A percentile compares a stretch with the other conserved stretches of the same genome.
Conservation (phyloP, 2,329 filamentous ascomycete genomes). For the Salinomyces thailandicus region DNA sequence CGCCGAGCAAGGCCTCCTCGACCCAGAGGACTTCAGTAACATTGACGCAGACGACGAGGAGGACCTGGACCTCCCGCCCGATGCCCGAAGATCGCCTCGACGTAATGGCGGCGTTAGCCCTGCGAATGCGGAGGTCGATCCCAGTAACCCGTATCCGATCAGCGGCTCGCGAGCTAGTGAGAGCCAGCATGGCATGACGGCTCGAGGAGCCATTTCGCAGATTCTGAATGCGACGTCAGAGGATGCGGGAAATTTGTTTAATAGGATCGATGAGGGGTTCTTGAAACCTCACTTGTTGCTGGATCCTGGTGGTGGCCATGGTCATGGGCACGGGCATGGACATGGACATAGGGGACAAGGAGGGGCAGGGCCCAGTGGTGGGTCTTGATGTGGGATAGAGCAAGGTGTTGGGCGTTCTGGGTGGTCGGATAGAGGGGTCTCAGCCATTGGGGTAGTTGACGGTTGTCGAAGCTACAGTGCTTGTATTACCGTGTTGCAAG, state of each 20-base stretch:
- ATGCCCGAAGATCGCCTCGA: constrained; percentile 39
- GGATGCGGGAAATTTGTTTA: constrained; percentile 82
- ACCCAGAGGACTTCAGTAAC: constrained; percentile 32
- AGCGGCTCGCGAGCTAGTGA: constrained; percentile 26
- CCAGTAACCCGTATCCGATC: constrained; percentile 29
- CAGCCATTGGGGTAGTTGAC: too few species aligned
- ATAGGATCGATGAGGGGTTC: constrained; percentile 87
- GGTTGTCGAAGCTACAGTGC: too few species aligned
- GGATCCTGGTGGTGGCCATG: constrained; percentile 43
- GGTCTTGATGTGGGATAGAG: too few species aligned
- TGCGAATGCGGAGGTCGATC: constrained; percentile 8
- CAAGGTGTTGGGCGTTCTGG: too few species aligned
- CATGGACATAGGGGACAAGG: too few species aligned
- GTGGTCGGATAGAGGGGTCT: too few species aligned
- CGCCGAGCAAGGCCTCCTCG: constrained; percentile 46
- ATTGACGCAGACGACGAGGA: constrained; percentile 39
- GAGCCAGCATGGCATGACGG: constrained; percentile 42
- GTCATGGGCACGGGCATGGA: constrained; percentile 1
- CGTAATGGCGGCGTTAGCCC: constrained; percentile 16
- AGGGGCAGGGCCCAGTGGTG: too few species aligned
- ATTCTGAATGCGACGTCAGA: constrained; percentile 67
- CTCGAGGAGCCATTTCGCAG: constrained; percentile 66
- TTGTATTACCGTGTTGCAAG: too few species aligned
- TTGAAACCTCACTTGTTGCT: constrained; percentile 86
- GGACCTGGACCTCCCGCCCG: constrained; percentile 53